Percentiles rank a stretch among this genome's conserved stretches.
phyloP scores from a whole-genome alignment of 768 basidiomycete genomes.

The Coprinopsis strossmayeri region DNA sequence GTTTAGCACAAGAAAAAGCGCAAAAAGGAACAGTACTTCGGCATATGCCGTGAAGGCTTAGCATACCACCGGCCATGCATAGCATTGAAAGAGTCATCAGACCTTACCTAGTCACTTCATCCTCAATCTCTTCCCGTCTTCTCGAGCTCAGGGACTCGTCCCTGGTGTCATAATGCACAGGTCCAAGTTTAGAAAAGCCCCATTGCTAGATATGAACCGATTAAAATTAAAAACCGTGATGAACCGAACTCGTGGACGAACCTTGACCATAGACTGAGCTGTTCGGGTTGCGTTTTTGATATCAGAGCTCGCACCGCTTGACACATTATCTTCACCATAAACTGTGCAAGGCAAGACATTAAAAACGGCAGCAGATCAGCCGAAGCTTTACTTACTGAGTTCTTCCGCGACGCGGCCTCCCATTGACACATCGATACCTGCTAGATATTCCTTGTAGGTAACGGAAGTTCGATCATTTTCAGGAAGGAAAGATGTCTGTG shows the following conservation, averaged over 20 bases:
- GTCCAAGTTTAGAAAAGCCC: conserved; percentile 82
- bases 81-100: neutral
- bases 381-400: conserved; percentile 53
- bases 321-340: conserved; percentile 82
- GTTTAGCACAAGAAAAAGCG: conserved; percentile 9
- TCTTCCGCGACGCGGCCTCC: conserved; percentile 96
- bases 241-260: conserved; percentile 25
- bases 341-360: conserved; percentile 35
- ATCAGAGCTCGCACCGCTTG: conserved; percentile 90
- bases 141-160: conserved; percentile 65
- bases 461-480: conserved; percentile 71
- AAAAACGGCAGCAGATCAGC: conserved; percentile 4
- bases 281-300: conserved; percentile 72
- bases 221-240: conserved; percentile 5
- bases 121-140: conserved; percentile 81
- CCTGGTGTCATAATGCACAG: conserved; percentile 73
- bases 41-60: neutral
- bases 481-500: conserved; percentile 70
- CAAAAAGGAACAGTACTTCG: neutral
- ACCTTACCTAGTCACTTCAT: conserved; percentile 75
- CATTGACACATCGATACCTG: conserved; percentile 85
- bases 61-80: neutral
- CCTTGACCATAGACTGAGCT: conserved; percentile 87
- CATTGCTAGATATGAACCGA: conserved; percentile 43
- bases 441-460: conserved; percentile 67